phyloP scores from a whole-genome alignment of 1,284 basidiomycete genomes.

The Tylopilus sp. region DNA sequence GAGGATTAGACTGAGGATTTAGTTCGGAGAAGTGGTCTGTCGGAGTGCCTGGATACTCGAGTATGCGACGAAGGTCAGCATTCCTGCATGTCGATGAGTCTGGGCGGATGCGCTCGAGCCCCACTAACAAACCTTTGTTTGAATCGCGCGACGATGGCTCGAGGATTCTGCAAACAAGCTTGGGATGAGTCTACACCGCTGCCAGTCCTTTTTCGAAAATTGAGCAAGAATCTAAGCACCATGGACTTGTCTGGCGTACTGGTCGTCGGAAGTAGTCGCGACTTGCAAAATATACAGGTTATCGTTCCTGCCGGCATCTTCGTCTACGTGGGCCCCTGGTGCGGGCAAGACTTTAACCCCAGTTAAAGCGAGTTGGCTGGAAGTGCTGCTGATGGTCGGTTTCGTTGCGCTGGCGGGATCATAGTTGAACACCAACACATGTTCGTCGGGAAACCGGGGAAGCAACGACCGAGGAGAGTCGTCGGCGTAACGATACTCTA shows the following conservation, averaged over 20 bases:
- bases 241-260: conserved; percentile 33
- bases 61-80: conserved; percentile 49
- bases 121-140: conserved; percentile 54
- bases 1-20: conserved; percentile 8
- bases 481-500: conserved; percentile 80
- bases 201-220: conserved; percentile 5
- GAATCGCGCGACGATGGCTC: conserved; percentile 52
- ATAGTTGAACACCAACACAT: conserved; percentile 68
- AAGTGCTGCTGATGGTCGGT: conserved; percentile 58
- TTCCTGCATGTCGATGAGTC: conserved; percentile 44
- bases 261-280: conserved; percentile 42
- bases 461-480: conserved; percentile 62
- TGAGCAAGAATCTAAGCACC: conserved; percentile 2
- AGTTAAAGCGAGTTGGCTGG: conserved; percentile 53
- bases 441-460: conserved; percentile 56
- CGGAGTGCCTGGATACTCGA: conserved; percentile 43
- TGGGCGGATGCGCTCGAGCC: neutral
- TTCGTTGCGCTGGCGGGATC: conserved; percentile 38
- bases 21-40: conserved; percentile 8
- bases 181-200: conserved; percentile 36
- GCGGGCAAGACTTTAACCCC: conserved; percentile 63
- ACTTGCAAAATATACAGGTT: conserved; percentile 76
- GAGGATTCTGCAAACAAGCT: conserved; percentile 45
- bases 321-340: conserved; percentile 57
- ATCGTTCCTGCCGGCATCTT: conserved; percentile 46